A percentile compares a stretch with the other conserved stretches of the same genome.
phyloP scores from a whole-genome alignment of 805 yeast species.

The Candida michaelii region DNA sequence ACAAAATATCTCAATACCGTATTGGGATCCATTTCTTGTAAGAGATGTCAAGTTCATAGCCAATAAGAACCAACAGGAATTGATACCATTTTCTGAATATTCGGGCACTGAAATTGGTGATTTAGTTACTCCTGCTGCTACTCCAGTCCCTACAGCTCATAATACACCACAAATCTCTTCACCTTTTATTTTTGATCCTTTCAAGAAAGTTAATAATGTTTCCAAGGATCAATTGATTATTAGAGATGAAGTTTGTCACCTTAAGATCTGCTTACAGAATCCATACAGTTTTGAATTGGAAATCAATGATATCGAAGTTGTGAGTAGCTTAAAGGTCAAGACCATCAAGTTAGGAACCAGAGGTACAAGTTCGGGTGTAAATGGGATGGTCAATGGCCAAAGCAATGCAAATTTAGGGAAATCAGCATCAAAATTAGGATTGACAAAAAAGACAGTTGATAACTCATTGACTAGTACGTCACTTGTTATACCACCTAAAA shows the following conservation, averaged over 20 bases:
- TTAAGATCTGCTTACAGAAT: constrained; percentile 63
- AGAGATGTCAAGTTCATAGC: constrained; percentile 45
- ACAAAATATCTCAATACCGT: constrained; percentile 34
- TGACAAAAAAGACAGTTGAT: constrained; percentile 5
- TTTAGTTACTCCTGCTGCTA: constrained; percentile 10
- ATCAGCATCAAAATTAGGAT: constrained; percentile 5
- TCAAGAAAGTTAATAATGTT: constrained; percentile 27
- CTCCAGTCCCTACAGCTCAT: constrained; percentile 2
- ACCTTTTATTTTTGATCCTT: constrained; percentile 54
- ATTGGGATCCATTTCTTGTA: constrained; percentile 75
- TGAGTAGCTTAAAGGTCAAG: constrained; percentile 26
- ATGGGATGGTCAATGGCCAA: no score
- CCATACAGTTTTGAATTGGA: constrained; percentile 77
- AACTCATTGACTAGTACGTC: background rate
- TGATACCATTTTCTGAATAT: constrained; percentile 38
- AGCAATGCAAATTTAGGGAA: no score
- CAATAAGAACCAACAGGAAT: constrained; percentile 29
- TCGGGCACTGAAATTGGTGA: constrained; percentile 8
- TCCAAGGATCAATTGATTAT: constrained; percentile 49
- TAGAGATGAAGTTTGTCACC: constrained; percentile 54
- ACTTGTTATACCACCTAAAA: constrained; percentile 26
- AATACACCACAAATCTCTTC: constrained; percentile 7
- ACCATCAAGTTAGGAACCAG: constrained; percentile 22
- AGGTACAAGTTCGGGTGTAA: background rate
- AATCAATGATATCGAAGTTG: constrained; percentile 48